Evolutionary conservation across 345 rosid species (phyloP), one percentile per base, ranked within the genome.

Genomic region (Dipteronia dyeriana): DNA sequence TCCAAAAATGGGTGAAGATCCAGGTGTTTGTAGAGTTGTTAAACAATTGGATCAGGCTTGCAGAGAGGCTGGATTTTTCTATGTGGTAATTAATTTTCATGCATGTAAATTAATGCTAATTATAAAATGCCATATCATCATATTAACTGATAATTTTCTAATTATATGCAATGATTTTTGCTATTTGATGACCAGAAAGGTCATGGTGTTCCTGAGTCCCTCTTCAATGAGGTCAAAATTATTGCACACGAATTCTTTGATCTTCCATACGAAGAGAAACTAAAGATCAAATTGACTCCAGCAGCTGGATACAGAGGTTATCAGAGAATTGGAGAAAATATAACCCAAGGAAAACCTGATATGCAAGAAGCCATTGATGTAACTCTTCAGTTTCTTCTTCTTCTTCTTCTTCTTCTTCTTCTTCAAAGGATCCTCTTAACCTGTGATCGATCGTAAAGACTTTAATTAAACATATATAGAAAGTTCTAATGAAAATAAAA

Each of bases 351-450:
- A n/a, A 70, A 63, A n/a, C 92, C 95, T 67, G 95, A 95, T 68
- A 83, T 89, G 68, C 97, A 87, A 7, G 94, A 93, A 87, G 98
- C 98, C 60, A 90, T 95, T 65, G 97, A 95, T 84, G 96, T 95
- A 75, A 29, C 38, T 31, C 38, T 31, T 31, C 38, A 31, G 5
- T 4, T 31, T 31, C 4, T 31, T 4, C 4, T 31, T 31, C 6
- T 31, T 4, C 4, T 31, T 31, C 6, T 31, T 4, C 4, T 31
- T 31, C 6, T 31, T 4, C 4, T 31, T 31, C 6, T 31, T 4
- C 4, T 31, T 31, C 6, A 5, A 31, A 31, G 38, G 38, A 0
- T 31, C 38, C 38, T 31, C 6, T 31, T 31, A 4, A 31, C 5
- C 5, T 4, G 38, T 31, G 38, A 16, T 60, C 25, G 34, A 3